Percentiles rank a stretch among this genome's conserved stretches.
Conservation (phyloP, 441 rosid species). For the Jatropha podagrica region DNA sequence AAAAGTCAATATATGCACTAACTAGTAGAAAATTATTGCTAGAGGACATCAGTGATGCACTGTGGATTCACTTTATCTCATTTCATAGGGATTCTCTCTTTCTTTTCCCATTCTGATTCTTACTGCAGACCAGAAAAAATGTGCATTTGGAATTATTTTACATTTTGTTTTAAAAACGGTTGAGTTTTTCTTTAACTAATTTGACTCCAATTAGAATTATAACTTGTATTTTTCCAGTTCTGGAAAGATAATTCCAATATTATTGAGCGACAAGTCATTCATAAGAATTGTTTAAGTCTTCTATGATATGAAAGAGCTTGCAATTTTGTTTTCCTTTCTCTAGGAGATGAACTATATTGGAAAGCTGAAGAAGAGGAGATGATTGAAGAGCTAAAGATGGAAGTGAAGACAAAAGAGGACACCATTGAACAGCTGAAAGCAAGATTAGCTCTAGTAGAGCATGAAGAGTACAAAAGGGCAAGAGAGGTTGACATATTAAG, state of each 20-base stretch:
- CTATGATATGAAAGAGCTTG: neutral
- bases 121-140: neutral
- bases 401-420: slow-evolving; percentile 49
- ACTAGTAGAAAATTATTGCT: neutral
- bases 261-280: too few species aligned
- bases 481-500: slow-evolving; percentile 68
- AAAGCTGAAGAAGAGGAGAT: slow-evolving; percentile 45
- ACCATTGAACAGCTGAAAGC: slow-evolving; percentile 46
- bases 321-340: neutral
- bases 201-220: too few species aligned
- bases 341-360: slow-evolving; percentile 50
- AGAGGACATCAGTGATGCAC: too few species aligned
- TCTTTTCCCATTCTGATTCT: slow-evolving; percentile 8
- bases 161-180: neutral
- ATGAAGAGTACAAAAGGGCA: slow-evolving; percentile 42
- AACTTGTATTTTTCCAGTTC: too few species aligned
- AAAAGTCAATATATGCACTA: too few species aligned
- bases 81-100: neutral
- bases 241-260: too few species aligned
- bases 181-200: neutral
- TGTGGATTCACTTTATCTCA: neutral
- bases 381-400: slow-evolving; percentile 56
- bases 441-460: slow-evolving; percentile 42
- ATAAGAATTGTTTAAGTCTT: neutral
- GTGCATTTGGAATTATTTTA: neutral